Evolutionary conservation across 2,329 filamentous ascomycete species (phyloP).

Genomic region (Neodidymelliopsis sp.): DNA sequence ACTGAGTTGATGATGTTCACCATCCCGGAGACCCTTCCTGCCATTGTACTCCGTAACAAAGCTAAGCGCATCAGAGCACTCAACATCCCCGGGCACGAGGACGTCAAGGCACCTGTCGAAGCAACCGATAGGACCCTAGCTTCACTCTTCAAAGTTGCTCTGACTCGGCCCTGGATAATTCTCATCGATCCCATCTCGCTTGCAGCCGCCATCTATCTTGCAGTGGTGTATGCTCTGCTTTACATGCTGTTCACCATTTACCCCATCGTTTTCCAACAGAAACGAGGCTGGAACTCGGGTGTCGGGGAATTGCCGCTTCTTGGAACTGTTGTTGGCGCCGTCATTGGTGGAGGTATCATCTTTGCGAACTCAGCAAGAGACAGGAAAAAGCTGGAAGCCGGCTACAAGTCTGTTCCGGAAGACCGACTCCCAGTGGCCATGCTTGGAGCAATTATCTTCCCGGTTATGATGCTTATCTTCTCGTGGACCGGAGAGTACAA

Average conservation of each 20-base stretch:
- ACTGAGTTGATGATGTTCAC: slow-evolving; percentile 14
- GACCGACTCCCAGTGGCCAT: slow-evolving; percentile 47
- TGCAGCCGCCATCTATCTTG: slow-evolving; percentile 61
- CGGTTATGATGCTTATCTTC: slow-evolving; percentile 48
- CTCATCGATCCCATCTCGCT: slow-evolving; percentile 63
- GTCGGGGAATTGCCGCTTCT: slow-evolving; percentile 62
- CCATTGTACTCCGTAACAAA: slow-evolving; percentile 12
- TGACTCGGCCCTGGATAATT: slow-evolving; percentile 63
- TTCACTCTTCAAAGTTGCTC: slow-evolving; percentile 59
- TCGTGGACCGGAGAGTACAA: slow-evolving; percentile 51
- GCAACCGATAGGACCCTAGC: slow-evolving; percentile 54
- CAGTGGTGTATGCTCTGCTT: slow-evolving; percentile 61
- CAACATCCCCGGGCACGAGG: slow-evolving; percentile 60
- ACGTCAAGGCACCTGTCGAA: slow-evolving; percentile 59
- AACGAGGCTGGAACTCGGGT: slow-evolving; percentile 62
- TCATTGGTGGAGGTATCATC: slow-evolving; percentile 55
- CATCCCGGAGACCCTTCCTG: slow-evolving; percentile 3
- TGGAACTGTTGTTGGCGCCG: slow-evolving; percentile 59
- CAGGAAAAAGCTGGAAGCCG: slow-evolving; percentile 49
- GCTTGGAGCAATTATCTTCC: slow-evolving; percentile 42
- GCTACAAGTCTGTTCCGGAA: slow-evolving; percentile 52
- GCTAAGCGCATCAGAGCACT: slow-evolving; percentile 57
- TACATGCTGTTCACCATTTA: slow-evolving; percentile 69
- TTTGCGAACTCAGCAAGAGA: slow-evolving; percentile 51
- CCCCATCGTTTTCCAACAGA: slow-evolving; percentile 62